These are phyloP conservation scores for Parastagonospora nodorum DNA, from an alignment of 2,329 filamentous ascomycete genomes.

Conservation along the genomic window DNA sequence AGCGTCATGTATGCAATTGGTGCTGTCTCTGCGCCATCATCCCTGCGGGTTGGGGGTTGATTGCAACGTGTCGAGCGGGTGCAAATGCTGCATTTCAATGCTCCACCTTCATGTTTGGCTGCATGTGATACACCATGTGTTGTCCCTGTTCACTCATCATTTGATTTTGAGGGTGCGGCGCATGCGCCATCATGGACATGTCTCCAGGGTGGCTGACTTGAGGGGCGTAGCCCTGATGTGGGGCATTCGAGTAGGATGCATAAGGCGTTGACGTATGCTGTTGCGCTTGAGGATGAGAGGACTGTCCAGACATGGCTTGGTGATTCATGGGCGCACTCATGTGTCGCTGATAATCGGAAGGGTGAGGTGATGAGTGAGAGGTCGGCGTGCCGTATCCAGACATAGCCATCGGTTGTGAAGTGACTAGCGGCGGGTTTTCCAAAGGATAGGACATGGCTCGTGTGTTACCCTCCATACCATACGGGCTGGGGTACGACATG, in stretches of 20 bases:
- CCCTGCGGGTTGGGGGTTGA: conserved; percentile 8
- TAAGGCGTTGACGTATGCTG: conserved; percentile 36
- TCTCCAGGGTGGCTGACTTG: conserved; percentile 42
- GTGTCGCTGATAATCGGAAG: conserved; percentile 45
- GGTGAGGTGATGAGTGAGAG: conserved; percentile 43
- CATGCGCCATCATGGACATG: conserved; percentile 45
- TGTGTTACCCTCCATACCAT: conserved; percentile 44
- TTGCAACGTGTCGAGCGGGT: conserved; percentile 7
- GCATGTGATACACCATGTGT: conserved; percentile 49
- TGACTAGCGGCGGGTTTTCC: conserved; percentile 44
- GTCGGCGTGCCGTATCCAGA: conserved; percentile 45
- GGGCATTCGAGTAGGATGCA: conserved; percentile 29
- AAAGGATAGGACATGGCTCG: conserved; percentile 48
- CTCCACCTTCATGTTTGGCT: conserved; percentile 49
- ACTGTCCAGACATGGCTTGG: conserved; percentile 32
- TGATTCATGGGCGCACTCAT: conserved; percentile 45
- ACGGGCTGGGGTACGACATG: conserved; percentile 43
- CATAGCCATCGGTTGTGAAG: conserved; percentile 45
- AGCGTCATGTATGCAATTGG: too few relatives aligned
- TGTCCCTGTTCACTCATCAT: conserved; percentile 48
- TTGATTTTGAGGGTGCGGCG: conserved; percentile 37
- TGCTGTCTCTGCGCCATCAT: neutral
- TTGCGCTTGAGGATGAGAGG: conserved; percentile 27
- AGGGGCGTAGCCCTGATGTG: conserved; percentile 41
- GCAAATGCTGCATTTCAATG: conserved; percentile 27